Evolutionary conservation across 2,329 filamentous ascomycete genomes (phyloP).

Genomic region (Fusarium redolens): DNA sequence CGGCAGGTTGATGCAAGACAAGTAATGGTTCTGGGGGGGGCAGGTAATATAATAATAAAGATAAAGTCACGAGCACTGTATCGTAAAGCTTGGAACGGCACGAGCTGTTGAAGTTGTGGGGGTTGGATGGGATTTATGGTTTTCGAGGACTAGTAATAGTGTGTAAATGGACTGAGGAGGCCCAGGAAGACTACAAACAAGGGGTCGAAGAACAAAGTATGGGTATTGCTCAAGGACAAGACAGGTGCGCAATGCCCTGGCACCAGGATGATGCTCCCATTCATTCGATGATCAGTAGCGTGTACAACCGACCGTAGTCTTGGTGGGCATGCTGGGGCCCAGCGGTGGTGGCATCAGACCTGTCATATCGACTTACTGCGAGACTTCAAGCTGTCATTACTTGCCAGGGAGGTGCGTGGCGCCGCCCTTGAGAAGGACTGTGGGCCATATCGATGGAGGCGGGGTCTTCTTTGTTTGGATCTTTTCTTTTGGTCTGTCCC

Average conservation of each 20-base stretch:
- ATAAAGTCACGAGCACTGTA: slow-evolving; percentile 24
- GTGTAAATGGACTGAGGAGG: slow-evolving; percentile 28
- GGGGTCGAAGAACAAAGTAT: slow-evolving; percentile 33
- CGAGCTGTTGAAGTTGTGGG: slow-evolving; percentile 40
- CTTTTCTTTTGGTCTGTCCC: slow-evolving; percentile 9
- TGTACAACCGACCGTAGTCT: slow-evolving; percentile 42
- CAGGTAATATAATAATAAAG: slow-evolving; percentile 5
- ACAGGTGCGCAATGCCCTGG: slow-evolving; percentile 30
- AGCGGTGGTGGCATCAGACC: slow-evolving; percentile 46
- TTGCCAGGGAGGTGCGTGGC: slow-evolving; percentile 40
- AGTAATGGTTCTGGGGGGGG: not conserved
- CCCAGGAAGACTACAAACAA: slow-evolving; percentile 40
- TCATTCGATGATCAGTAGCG: slow-evolving; percentile 45
- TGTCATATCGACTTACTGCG: slow-evolving; percentile 51
- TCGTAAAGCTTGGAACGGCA: slow-evolving; percentile 22
- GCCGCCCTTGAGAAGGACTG: slow-evolving; percentile 37
- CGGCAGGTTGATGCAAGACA: not conserved
- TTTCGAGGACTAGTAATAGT: slow-evolving; percentile 38
- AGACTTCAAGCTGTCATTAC: slow-evolving; percentile 45
- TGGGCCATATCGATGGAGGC: slow-evolving; percentile 37
- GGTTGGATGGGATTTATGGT: slow-evolving; percentile 50
- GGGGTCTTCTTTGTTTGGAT: slow-evolving; percentile 32
- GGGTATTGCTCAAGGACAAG: slow-evolving; percentile 32
- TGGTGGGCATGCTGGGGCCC: slow-evolving; percentile 36
- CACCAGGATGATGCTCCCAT: slow-evolving; percentile 37